These are phyloP conservation scores for Somion occarium DNA, from an alignment of 1,284 basidiomycete genomes.

Conservation along the genomic window DNA sequence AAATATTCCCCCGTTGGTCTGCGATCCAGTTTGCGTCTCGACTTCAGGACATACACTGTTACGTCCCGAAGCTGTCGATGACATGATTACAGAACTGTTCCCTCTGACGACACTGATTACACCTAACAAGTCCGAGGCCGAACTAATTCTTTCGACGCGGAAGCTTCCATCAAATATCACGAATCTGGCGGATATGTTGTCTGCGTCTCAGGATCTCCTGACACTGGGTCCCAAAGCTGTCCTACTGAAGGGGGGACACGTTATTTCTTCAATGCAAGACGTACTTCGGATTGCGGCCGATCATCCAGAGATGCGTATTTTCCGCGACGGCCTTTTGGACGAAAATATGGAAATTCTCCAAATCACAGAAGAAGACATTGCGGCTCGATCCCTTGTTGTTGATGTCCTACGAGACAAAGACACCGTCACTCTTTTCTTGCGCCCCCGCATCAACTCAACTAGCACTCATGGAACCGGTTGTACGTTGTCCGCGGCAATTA, in stretches of 20 bases:
- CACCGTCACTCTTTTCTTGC: constrained; percentile 52
- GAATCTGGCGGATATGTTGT: constrained; percentile 60
- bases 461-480: constrained; percentile 95
- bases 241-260: constrained; percentile 88
- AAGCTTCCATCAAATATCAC: constrained; percentile 32
- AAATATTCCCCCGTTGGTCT: constrained; percentile 53
- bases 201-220: constrained; percentile 52
- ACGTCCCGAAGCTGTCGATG: constrained; percentile 58
- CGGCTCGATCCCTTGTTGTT: constrained; percentile 49
- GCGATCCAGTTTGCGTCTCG: constrained; percentile 92
- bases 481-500: constrained; percentile 83
- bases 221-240: constrained; percentile 53
- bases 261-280: constrained; percentile 42
- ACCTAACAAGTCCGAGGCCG: constrained; percentile 84
- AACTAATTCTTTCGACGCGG: constrained; percentile 52
- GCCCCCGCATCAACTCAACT: constrained; percentile 60
- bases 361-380: constrained; percentile 19
- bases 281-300: constrained; percentile 30
- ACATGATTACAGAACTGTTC: constrained; percentile 61
- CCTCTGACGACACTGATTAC: constrained; percentile 77
- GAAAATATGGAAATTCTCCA: constrained; percentile 64
- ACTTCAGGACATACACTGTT: constrained; percentile 87
- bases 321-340: constrained; percentile 39
- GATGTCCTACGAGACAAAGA: constrained; percentile 58
- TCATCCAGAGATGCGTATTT: constrained; percentile 26